Base-by-base conservation (phyloP, 805 yeast genomes). In the Soucietia sequanensis region DNA sequence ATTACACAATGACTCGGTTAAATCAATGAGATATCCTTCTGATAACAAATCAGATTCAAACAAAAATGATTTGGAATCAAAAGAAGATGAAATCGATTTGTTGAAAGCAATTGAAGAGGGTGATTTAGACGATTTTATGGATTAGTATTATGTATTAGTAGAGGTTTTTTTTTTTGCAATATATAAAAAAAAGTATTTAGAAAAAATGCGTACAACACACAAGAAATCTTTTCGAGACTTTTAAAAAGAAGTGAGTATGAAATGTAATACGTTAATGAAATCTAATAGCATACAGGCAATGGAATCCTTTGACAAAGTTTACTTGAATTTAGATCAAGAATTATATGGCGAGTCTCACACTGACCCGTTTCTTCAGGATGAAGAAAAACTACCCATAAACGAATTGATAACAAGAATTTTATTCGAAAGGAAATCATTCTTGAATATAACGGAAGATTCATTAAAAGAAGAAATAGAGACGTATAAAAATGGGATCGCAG, bases 21-120 rank as follows among this genome's bases (percentile, higher is more conserved):
- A 87, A 65, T 88, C 95, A 6, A 88, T 93, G 97, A 78, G 97
- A 52, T 93, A 87, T 62, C 95, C 96, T 7, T 50, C 56, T 23
- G 69, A 65, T 41, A 47, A 48, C 38, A 61, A 63, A 44, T 39
- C 43, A 9, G 68, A 62, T 19, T 41, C 41, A 15, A 46, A 46
- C 31, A 48, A 49, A 25, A 58, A 53, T 34, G 54, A 44, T 32
- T 52, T 58, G 39, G 67, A 65, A 30, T 47, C 54, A 13, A 52
- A 56, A 32, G 70, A 64, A 31, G 72, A 64, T 27, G 72, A 67
- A 43, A 53, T 62, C 39, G 73, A 67, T 27, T 56, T 68, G 42
- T 54, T 67, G 48, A 68, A 62, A 44, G 73, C 72, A 18, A 69
- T 72, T 57, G 71, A 76, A 46, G 82, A 77, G 42, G 80, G 77